These are phyloP conservation scores for Spiromyces aspiralis DNA, from an alignment of 371 early-diverging fungal species.

Conservation along the genomic window DNA sequence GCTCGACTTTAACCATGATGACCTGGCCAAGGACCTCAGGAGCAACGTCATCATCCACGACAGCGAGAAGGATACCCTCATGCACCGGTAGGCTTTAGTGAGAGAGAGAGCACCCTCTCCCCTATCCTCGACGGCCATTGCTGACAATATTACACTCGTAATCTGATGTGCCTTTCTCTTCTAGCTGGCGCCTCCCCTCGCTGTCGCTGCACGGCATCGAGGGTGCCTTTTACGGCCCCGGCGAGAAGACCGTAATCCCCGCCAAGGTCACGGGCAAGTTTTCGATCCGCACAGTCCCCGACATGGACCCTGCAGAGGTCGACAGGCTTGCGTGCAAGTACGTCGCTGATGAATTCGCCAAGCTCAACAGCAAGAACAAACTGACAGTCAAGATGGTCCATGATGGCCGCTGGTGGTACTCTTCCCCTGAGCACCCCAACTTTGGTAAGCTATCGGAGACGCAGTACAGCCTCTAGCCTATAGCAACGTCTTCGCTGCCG, in stretches of 20 bases:
- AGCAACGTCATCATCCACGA: slow-evolving; percentile 59
- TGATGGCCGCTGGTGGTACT: slow-evolving; percentile 87
- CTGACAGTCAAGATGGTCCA: slow-evolving; percentile 54
- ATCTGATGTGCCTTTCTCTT: not conserved
- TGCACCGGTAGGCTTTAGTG: slow-evolving; percentile 28
- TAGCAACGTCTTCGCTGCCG: no score
- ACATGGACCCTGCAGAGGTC: slow-evolving; percentile 71
- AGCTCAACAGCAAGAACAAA: slow-evolving; percentile 74
- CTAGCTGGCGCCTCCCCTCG: slow-evolving; percentile 85
- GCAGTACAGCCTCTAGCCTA: no score
- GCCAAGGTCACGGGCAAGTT: slow-evolving; percentile 93
- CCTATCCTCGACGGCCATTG: no score
- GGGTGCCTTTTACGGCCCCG: slow-evolving; percentile 86
- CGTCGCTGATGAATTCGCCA: slow-evolving; percentile 63
- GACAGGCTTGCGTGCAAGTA: slow-evolving; percentile 54
- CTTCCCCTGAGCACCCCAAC: slow-evolving; percentile 79
- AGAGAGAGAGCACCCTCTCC: no score
- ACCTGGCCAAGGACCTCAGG: slow-evolving; percentile 68
- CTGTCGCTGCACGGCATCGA: slow-evolving; percentile 93
- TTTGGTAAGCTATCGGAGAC: slow-evolving; percentile 43
- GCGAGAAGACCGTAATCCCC: slow-evolving; percentile 95
- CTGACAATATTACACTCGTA: no score
- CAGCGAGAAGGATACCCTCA: slow-evolving; percentile 56
- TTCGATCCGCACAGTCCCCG: slow-evolving; percentile 85
- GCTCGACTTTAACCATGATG: slow-evolving; percentile 62